Conservation (phyloP, 1,284 basidiomycete genomes). For the Neonothopanus nambi region DNA sequence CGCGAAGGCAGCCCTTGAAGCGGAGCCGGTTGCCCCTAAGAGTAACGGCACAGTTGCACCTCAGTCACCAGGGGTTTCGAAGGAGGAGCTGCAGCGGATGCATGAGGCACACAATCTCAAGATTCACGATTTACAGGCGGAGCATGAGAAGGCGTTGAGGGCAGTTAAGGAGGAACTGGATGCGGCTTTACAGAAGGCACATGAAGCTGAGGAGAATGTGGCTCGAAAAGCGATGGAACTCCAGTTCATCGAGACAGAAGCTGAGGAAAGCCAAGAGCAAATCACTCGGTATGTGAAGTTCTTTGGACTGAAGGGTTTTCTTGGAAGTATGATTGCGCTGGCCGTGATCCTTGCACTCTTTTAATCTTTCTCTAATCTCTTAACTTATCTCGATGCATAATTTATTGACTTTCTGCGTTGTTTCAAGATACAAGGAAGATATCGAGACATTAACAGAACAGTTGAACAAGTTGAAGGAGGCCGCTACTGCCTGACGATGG, state of each 20-base stretch:
- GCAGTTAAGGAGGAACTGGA: constrained; percentile 63
- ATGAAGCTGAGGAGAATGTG: constrained; percentile 61
- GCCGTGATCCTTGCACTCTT: constrained; percentile 56
- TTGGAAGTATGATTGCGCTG: constrained; percentile 53
- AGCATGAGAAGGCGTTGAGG: constrained; percentile 64
- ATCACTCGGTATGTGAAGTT: constrained; percentile 75
- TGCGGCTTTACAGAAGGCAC: constrained; percentile 49
- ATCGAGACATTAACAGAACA: constrained; percentile 48
- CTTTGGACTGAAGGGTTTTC: constrained; percentile 58
- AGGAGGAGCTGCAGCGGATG: constrained; percentile 71
- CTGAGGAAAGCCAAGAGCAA: constrained; percentile 71
- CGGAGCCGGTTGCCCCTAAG: constrained; percentile 51
- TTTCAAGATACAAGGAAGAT: constrained; percentile 65
- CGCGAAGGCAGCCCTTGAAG: constrained; percentile 51
- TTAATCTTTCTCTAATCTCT: constrained; percentile 33
- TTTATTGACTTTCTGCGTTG: constrained; percentile 35
- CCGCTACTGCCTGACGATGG: constrained; percentile 17
- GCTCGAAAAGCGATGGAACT: constrained; percentile 77
- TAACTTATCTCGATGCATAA: constrained; percentile 26
- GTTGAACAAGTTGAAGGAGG: constrained; percentile 31
- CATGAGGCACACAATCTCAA: constrained; percentile 83
- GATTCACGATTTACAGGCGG: constrained; percentile 73
- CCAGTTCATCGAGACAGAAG: constrained; percentile 72
- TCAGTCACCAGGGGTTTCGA: constrained; percentile 55
- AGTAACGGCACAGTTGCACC: constrained; percentile 52